Percentiles rank a stretch among this genome's conserved stretches.
phyloP scores from a whole-genome alignment of 768 basidiomycete genomes.

The Pisolithus orientalis region DNA sequence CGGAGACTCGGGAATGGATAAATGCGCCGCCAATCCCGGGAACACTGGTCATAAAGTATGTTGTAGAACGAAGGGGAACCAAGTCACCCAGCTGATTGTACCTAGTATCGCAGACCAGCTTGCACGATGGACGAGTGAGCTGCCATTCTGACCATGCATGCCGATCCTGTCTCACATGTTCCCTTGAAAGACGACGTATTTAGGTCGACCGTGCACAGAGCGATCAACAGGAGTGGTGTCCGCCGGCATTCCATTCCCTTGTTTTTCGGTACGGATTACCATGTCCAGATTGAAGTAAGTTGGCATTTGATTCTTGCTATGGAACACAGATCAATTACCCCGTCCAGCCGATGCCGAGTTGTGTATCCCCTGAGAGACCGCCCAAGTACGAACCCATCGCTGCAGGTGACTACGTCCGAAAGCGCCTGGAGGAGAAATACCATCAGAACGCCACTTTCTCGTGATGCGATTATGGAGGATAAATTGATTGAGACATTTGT shows the following conservation, averaged over 20 bases:
- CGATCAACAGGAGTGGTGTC: conserved; percentile 48
- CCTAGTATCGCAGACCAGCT: too few species aligned
- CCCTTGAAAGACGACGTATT: conserved; percentile 67
- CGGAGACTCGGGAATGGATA: too few species aligned
- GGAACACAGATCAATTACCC: background rate
- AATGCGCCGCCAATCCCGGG: too few species aligned
- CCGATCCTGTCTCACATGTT: too few species aligned
- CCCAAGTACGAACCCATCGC: conserved; percentile 64
- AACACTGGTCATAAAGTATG: too few species aligned
- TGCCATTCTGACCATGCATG: too few species aligned
- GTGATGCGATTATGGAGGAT: background rate
- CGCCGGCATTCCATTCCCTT: conserved; percentile 80
- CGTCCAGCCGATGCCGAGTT: conserved; percentile 34
- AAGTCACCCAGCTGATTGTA: too few species aligned
- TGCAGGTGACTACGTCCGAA: conserved; percentile 82
- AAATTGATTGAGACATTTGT: too few species aligned
- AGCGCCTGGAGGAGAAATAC: conserved; percentile 51
- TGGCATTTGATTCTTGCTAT: background rate
- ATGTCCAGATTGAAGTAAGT: conserved; percentile 70
- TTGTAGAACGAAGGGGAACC: too few species aligned
- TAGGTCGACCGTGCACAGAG: conserved; percentile 54
- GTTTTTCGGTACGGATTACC: conserved; percentile 88
- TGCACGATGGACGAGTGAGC: too few species aligned
- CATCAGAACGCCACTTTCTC: background rate
- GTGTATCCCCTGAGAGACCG: conserved; percentile 29